These are phyloP conservation scores for Viola pubescens DNA, from an alignment of 441 rosid species.

Conservation along the genomic window DNA sequence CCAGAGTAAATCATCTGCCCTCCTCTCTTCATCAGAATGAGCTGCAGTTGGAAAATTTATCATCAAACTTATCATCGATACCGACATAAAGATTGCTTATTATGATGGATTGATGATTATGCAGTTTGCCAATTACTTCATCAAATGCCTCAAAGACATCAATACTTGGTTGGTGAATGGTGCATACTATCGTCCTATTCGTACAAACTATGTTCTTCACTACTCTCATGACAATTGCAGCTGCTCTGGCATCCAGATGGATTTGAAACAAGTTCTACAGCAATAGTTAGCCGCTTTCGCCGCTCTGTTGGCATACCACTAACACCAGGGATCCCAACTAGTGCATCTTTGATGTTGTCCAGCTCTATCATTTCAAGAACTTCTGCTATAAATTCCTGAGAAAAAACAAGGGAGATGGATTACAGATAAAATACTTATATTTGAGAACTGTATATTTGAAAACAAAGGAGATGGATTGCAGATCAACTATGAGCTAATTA, in stretches of 20 bases:
- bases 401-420: background rate
- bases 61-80: no score
- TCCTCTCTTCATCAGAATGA: constrained; percentile 39
- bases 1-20: constrained; percentile 35
- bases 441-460: no score
- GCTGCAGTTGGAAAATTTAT: constrained; percentile 17
- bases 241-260: constrained; percentile 37
- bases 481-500: no score
- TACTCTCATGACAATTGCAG: constrained; percentile 29
- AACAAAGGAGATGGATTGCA: no score
- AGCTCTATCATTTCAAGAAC: constrained; percentile 30
- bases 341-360: constrained; percentile 25
- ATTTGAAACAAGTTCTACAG: constrained; percentile 34
- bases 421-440: no score
- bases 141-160: constrained; percentile 29
- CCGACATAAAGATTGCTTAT: background rate
- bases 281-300: constrained; percentile 28
- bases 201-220: constrained; percentile 26
- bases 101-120: background rate
- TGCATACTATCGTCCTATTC: constrained; percentile 28
- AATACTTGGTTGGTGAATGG: constrained; percentile 34
- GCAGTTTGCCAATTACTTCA: constrained; percentile 19
- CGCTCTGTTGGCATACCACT: constrained; percentile 32
- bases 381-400: constrained; percentile 27
- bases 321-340: constrained; percentile 26